A percentile compares a stretch with the other conserved stretches of the same genome.
phyloP scores from a whole-genome alignment of 2,329 filamentous ascomycete genomes.

The Fusarium mundagurra region DNA sequence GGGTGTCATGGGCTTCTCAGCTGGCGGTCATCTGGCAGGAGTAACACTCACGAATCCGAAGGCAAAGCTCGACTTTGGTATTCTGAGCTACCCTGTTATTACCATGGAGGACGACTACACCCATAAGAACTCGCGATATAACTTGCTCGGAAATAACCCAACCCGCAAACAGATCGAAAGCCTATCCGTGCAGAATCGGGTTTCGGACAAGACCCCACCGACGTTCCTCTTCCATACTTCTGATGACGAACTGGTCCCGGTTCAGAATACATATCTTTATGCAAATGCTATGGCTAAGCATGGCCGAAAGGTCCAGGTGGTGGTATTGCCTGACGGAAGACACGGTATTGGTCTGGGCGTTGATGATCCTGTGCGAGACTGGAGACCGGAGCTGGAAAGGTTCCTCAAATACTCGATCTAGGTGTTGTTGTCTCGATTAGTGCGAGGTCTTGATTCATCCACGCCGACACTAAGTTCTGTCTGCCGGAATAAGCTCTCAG shows the following conservation, averaged over 20 bases:
- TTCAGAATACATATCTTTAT: constrained; percentile 24
- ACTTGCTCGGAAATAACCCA: constrained; percentile 18
- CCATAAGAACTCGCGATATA: constrained; percentile 22
- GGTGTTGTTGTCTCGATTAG: neutral
- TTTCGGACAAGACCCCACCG: constrained; percentile 12
- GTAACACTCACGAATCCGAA: constrained; percentile 23
- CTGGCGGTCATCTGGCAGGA: constrained; percentile 26
- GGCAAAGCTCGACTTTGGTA: constrained; percentile 28
- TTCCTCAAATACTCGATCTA: constrained; percentile 33
- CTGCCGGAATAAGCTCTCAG: neutral
- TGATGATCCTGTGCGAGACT: constrained; percentile 19
- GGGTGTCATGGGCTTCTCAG: constrained; percentile 30
- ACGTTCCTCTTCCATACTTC: constrained; percentile 34
- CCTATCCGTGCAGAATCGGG: constrained; percentile 22
- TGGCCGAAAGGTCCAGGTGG: neutral
- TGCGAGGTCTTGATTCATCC: accelerated
- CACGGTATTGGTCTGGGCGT: constrained; percentile 25
- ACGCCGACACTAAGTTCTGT: neutral
- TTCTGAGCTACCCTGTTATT: constrained; percentile 23
- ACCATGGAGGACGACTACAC: constrained; percentile 27
- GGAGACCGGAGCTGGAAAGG: constrained; percentile 26
- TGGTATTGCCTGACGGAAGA: constrained; percentile 18
- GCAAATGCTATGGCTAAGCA: constrained; percentile 26
- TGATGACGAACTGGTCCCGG: constrained; percentile 17
- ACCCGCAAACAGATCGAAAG: constrained; percentile 5